Conservation (phyloP, 1,139 yeast genomes). For the Candida sojae region DNA sequence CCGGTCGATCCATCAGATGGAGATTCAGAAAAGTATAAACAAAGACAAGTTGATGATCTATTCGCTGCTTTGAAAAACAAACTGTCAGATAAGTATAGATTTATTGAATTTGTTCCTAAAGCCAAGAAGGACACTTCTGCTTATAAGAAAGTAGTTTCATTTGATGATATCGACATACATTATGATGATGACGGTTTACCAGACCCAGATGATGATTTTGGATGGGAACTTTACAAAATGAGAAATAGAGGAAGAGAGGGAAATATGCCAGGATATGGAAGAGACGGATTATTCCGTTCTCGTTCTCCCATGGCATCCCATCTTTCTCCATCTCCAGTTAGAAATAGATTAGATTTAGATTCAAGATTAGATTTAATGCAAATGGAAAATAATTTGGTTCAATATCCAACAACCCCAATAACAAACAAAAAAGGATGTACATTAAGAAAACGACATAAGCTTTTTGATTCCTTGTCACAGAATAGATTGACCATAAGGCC, state of each 20-base stretch:
- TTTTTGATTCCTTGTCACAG: constrained; percentile 40
- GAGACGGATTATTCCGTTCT: background rate
- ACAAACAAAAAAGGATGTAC: constrained; percentile 55
- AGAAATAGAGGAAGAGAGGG: constrained; percentile 3
- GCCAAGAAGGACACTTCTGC: constrained; percentile 7
- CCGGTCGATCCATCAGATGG: background rate
- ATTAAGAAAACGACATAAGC: constrained; percentile 45
- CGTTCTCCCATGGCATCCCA: background rate
- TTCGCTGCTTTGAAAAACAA: constrained; percentile 19
- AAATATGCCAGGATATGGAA: background rate
- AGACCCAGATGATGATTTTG: constrained; percentile 16
- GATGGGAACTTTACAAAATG: constrained; percentile 15
- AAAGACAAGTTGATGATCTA: constrained; percentile 15
- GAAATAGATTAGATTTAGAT: constrained; percentile 4
- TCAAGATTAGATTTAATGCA: constrained; percentile 20
- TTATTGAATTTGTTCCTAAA: constrained; percentile 15
- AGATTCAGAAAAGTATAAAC: background rate
- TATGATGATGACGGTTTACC: constrained; percentile 18
- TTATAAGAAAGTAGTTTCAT: constrained; percentile 20
- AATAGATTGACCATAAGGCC: constrained; percentile 37
- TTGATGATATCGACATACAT: constrained; percentile 22
- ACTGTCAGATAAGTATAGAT: constrained; percentile 25
- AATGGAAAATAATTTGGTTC: constrained; percentile 7
- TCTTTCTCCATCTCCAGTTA: constrained; percentile 4
- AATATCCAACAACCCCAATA: constrained; percentile 56